Conservation (phyloP, 116 monocot genomes). For the Iris pallida region DNA sequence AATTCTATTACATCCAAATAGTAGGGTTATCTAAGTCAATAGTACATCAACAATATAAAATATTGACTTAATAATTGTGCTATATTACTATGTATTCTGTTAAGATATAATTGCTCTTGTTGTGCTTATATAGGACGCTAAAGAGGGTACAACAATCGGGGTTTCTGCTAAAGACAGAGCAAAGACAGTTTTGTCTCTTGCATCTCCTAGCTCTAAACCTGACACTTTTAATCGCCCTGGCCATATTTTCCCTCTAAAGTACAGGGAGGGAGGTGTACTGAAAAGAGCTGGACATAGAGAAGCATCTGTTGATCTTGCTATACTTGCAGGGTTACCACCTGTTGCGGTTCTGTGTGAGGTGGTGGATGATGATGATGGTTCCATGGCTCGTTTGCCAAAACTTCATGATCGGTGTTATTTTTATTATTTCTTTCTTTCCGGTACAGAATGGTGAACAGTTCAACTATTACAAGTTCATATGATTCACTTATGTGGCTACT, state of each 20-base stretch:
- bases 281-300: conserved; percentile 99
- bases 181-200: conserved; percentile 64
- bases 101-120: background rate
- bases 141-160: conserved; percentile 87
- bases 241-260: conserved; percentile 94
- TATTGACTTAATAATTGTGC: background rate
- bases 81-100: background rate
- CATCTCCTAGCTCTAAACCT: conserved; percentile 73
- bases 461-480: conserved; percentile 36
- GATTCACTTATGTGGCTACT: conserved; percentile 76
- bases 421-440: no score
- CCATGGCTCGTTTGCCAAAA: conserved; percentile 91
- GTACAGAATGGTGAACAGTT: conserved; percentile 62
- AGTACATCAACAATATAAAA: no score
- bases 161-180: conserved; percentile 97
- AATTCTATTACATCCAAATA: background rate
- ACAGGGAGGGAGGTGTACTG: conserved; percentile 89
- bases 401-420: no score
- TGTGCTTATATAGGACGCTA: conserved; percentile 63
- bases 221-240: conserved; percentile 93
- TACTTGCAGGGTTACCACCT: conserved; percentile 78
- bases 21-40: background rate
- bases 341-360: conserved; percentile 82
- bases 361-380: conserved; percentile 92
- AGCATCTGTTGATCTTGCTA: conserved; percentile 88